These are phyloP conservation scores for Gracilaria domingensis DNA, from an alignment of 23 red algal species.

Conservation along the genomic window DNA sequence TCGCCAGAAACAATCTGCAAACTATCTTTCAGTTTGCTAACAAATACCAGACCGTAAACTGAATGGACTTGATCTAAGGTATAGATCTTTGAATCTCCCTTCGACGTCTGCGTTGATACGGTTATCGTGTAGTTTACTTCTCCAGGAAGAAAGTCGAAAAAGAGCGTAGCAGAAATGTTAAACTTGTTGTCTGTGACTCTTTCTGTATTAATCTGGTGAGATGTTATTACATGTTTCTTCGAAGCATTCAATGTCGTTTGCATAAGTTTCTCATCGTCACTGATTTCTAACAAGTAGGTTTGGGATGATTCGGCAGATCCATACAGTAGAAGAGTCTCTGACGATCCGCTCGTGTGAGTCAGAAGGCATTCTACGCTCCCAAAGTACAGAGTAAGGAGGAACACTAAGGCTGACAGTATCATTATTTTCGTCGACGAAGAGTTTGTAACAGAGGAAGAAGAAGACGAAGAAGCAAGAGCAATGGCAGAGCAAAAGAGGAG, in stretches of 20 bases:
- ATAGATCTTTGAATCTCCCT: background rate
- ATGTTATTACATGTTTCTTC: background rate
- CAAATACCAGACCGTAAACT: background rate
- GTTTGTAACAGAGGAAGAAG: no score
- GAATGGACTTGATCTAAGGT: background rate
- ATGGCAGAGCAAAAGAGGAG: no score
- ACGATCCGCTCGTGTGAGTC: background rate
- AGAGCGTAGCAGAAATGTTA: background rate
- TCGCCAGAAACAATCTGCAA: background rate
- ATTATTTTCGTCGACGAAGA: no score
- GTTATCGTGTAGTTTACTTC: background rate
- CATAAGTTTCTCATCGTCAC: background rate
- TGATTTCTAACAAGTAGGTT: background rate
- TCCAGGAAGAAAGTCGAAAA: background rate
- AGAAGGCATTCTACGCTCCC: no score
- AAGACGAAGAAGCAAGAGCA: no score
- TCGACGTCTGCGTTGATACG: background rate
- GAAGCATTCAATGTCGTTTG: background rate
- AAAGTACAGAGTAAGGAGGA: no score
- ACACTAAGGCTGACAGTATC: no score
- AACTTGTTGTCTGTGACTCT: background rate
- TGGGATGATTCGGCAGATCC: slow-evolving; percentile 1
- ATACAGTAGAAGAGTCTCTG: slow-evolving; percentile 3
- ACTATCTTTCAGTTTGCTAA: background rate
- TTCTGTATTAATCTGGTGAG: background rate